Evolutionary conservation across 495 filamentous ascomycete genomes (phyloP).

Genomic region (Bacidia gigantensis): DNA sequence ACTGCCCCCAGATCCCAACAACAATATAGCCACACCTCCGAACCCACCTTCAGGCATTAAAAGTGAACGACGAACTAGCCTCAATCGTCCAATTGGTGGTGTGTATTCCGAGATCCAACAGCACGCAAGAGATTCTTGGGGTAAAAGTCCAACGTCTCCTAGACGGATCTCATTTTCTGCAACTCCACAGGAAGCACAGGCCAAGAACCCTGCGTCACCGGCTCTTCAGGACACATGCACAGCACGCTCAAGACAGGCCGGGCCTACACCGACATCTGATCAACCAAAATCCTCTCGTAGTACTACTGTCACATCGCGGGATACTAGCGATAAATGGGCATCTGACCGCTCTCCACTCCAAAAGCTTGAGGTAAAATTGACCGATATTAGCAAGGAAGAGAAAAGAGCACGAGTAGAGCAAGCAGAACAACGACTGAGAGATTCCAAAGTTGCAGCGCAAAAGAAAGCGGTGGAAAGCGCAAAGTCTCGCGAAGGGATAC

Average conservation of each 20-base stretch:
- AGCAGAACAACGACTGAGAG: conserved; percentile 49
- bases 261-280: background rate
- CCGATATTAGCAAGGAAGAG: conserved; percentile 84
- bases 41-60: conserved; percentile 2
- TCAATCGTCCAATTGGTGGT: conserved; percentile 16
- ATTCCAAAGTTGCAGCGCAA: conserved; percentile 29
- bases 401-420: conserved; percentile 70
- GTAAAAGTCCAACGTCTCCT: conserved; percentile 12
- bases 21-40: background rate
- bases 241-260: conserved; percentile 3
- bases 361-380: conserved; percentile 74
- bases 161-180: conserved; percentile 8
- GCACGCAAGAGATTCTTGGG: conserved; percentile 13
- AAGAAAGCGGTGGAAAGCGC: conserved; percentile 18
- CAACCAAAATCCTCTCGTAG: background rate
- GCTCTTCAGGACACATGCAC: conserved; percentile 13
- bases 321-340: conserved; percentile 39
- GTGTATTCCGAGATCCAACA: conserved; percentile 15
- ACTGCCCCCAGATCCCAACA: conserved; percentile 1
- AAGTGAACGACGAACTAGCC: conserved; percentile 11
- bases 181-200: conserved; percentile 8
- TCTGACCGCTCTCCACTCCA: conserved; percentile 79
- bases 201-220: conserved; percentile 1
- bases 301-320: background rate
- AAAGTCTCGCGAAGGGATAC: background rate